Conservation (phyloP, 2,329 filamentous ascomycete species). For the Fusarium stilboides region DNA sequence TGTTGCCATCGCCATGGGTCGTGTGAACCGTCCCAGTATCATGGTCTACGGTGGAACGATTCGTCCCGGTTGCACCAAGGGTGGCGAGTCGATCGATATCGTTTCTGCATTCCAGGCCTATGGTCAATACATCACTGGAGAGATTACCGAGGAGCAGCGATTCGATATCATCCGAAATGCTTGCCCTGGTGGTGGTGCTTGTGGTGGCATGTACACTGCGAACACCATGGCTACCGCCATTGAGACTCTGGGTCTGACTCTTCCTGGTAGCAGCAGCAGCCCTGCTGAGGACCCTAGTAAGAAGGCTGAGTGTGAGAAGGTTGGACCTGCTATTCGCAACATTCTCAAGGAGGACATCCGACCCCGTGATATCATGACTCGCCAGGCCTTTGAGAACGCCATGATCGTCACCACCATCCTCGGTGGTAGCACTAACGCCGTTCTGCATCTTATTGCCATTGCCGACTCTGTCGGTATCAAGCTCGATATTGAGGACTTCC, state of each 20-base stretch:
- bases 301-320: conserved; percentile 78
- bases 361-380: conserved; percentile 83
- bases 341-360: conserved; percentile 83
- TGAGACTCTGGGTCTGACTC: conserved; percentile 89
- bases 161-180: conserved; percentile 96
- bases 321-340: conserved; percentile 81
- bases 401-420: conserved; percentile 88
- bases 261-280: conserved; percentile 86
- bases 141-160: conserved; percentile 91
- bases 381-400: conserved; percentile 86
- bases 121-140: conserved; percentile 91
- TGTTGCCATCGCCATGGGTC: conserved; percentile 92
- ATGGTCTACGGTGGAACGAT: conserved; percentile 99
- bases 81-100: conserved; percentile 87
- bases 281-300: conserved; percentile 83
- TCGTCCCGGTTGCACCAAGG: conserved; percentile 86
- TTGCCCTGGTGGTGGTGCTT: conserved; percentile 77
- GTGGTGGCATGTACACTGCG: conserved; percentile 92
- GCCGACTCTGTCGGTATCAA: conserved; percentile 86
- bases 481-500: conserved; percentile 89
- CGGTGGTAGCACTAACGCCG: conserved; percentile 88
- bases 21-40: conserved; percentile 92
- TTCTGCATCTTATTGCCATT: conserved; percentile 87
- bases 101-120: conserved; percentile 99
- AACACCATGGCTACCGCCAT: conserved; percentile 95